Evolutionary conservation across 139 green algal species (phyloP).

Genomic region (Deuterostichococcus epilithicus): DNA sequence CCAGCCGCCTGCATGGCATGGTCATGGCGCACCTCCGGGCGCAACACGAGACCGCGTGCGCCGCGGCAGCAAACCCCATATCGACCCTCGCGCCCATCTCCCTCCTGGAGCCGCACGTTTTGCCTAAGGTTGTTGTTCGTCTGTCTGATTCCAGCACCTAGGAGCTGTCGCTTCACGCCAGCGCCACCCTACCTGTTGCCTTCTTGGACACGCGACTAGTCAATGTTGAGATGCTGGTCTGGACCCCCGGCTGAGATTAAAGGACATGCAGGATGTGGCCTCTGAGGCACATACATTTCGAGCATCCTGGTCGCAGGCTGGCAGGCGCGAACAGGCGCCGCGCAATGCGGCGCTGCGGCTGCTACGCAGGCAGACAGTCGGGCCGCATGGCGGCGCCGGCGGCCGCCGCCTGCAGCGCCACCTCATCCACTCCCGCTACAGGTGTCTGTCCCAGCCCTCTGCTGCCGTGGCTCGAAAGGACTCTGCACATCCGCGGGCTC

Average conservation of each 20-base stretch:
- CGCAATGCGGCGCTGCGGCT: conserved; percentile 33
- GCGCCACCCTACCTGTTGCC: too few relatives aligned
- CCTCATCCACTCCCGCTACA: conserved; percentile 60
- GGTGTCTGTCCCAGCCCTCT: background rate
- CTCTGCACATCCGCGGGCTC: too few relatives aligned
- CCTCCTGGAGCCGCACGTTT: conserved; percentile 40
- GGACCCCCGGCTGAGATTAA: too few relatives aligned
- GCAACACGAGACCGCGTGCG: conserved; percentile 56
- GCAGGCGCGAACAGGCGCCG: conserved; percentile 32
- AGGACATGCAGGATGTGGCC: too few relatives aligned
- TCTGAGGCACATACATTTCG: too few relatives aligned
- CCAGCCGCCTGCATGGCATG: conserved; percentile 52
- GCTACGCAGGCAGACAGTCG: conserved; percentile 25
- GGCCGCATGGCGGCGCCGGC: conserved; percentile 36
- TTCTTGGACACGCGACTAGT: too few relatives aligned
- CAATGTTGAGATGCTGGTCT: too few relatives aligned
- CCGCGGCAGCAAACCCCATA: conserved; percentile 47
- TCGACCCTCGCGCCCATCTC: conserved; percentile 62
- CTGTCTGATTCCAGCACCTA: too few relatives aligned
- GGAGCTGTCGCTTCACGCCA: too few relatives aligned
- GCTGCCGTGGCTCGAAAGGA: too few relatives aligned
- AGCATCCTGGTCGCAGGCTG: too few relatives aligned
- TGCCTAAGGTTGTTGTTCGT: conserved; percentile 27
- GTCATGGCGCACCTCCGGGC: conserved; percentile 65
- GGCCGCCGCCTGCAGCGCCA: conserved; percentile 42